These are phyloP conservation scores for Fraxinus quadrangulata DNA, from an alignment of 257 asterid species.

Conservation along the genomic window DNA sequence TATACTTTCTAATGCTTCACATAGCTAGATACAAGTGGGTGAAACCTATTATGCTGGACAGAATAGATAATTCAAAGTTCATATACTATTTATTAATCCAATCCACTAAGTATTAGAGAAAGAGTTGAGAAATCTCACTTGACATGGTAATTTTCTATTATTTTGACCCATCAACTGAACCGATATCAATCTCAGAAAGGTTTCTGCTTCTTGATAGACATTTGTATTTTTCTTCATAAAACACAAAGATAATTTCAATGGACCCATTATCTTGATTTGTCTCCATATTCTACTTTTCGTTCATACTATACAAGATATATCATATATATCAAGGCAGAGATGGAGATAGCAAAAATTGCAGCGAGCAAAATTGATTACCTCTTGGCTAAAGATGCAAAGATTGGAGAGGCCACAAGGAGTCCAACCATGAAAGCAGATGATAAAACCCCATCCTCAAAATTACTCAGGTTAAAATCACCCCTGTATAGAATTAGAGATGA, in stretches of 20 bases:
- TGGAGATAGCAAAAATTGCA: not conserved
- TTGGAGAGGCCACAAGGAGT: constrained; percentile 94
- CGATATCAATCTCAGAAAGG: not conserved
- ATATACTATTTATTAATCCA: not conserved
- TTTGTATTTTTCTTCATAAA: not conserved
- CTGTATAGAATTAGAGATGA: constrained; percentile 43
- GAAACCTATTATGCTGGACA: not conserved
- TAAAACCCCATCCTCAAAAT: constrained; percentile 93
- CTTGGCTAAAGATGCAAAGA: constrained; percentile 84
- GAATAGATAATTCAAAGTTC: not conserved
- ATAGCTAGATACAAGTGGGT: not conserved
- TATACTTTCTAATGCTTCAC: not conserved
- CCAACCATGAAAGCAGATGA: constrained; percentile 99
- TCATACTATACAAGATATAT: not conserved
- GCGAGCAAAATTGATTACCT: constrained; percentile 45
- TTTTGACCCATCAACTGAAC: not conserved
- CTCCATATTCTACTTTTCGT: not conserved
- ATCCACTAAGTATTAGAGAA: not conserved
- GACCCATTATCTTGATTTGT: constrained; percentile 6
- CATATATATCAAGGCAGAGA: constrained; percentile 13
- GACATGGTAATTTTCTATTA: not conserved
- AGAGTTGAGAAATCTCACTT: not conserved
- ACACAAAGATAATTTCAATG: not conserved
- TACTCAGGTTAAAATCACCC: constrained; percentile 80
- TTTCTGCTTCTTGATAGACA: not conserved